Evolutionary conservation across 306 rosid species (phyloP), one percentile per base, ranked within the genome.

Genomic region (Clitoria ternatea): DNA sequence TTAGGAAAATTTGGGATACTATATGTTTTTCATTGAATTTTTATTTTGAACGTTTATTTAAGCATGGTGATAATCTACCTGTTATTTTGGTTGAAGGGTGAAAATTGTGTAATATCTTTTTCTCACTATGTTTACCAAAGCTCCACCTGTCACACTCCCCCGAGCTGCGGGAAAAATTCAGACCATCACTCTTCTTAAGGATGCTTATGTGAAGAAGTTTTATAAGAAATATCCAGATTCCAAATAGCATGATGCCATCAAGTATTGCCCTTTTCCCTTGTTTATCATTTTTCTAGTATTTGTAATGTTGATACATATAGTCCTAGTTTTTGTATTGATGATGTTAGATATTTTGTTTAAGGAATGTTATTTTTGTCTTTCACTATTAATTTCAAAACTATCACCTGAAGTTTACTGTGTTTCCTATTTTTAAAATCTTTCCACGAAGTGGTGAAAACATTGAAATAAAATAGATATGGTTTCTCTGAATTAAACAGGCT

Each of bases 91-190:
- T 40, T 57, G 5, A 61, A 27, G n/a, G 59, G 14, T 67, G 42
- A 30, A n/a, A 37, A 48, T 49, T 39, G 36, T 33, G 29, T 68
- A 3, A 69, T 69, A 4, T 70, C 57, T 32, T 30, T 57, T 67
- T 61, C n/a, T 69, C 23, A 36, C 2, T 61, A 59, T 77, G 67
- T 69, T 53, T 44, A 49, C 59, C 80, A 92, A 96, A 66, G 76
- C 94, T 26, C 96, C 94, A 7, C 97, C 97, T 36, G 81, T 89
- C 27, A 79, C 82, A 45, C 89, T 92, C 78, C 96, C 91, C 61
- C 87, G 83, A 32, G 76, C 78, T 15, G 88, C 73, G 78, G 92
- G 79, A 11, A 83, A 85, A 77, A 80, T 92, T 29, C 77, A 78
- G 74, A 70, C 68, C 50, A 92, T 92, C 77, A 83, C 74, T 50